These are phyloP conservation scores for Cupressus sempervirens DNA, from an alignment of 75 land plant species.

Conservation along the genomic window DNA sequence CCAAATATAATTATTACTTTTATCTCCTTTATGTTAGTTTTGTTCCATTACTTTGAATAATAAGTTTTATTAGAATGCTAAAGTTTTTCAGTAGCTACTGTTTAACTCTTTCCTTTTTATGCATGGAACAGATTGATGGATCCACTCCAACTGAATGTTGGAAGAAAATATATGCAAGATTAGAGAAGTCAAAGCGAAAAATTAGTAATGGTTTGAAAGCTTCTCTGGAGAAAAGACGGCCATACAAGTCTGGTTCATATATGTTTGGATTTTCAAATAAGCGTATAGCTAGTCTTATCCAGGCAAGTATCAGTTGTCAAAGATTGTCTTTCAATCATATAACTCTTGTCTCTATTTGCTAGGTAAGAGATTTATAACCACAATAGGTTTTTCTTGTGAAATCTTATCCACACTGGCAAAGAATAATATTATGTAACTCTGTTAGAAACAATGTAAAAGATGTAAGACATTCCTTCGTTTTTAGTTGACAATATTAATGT, in stretches of 20 bases:
- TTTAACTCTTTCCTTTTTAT: neutral
- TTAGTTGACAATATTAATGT: neutral
- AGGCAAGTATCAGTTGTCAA: constrained; percentile 33
- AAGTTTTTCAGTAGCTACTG: neutral
- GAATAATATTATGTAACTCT: neutral
- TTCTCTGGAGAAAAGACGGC: constrained; percentile 23
- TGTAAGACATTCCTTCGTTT: neutral
- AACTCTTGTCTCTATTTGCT: neutral
- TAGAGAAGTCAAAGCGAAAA: constrained; percentile 38
- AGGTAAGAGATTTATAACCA: neutral
- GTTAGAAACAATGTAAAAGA: neutral
- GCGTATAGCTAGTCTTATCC: constrained; percentile 55
- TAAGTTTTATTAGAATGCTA: neutral
- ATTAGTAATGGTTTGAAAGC: constrained; percentile 15
- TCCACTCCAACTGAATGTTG: constrained; percentile 74
- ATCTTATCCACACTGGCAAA: neutral
- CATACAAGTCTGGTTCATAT: constrained; percentile 53
- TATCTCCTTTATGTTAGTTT: constrained; percentile 7
- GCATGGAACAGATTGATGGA: constrained; percentile 57
- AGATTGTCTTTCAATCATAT: neutral
- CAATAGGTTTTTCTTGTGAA: neutral
- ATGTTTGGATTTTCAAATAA: constrained; percentile 94
- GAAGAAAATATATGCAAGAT: constrained; percentile 59
- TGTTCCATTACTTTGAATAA: neutral
- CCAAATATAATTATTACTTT: neutral